These are phyloP conservation scores for Cryptosporidium sp. DNA, from an alignment of 169 alveolate species.

Conservation along the genomic window DNA sequence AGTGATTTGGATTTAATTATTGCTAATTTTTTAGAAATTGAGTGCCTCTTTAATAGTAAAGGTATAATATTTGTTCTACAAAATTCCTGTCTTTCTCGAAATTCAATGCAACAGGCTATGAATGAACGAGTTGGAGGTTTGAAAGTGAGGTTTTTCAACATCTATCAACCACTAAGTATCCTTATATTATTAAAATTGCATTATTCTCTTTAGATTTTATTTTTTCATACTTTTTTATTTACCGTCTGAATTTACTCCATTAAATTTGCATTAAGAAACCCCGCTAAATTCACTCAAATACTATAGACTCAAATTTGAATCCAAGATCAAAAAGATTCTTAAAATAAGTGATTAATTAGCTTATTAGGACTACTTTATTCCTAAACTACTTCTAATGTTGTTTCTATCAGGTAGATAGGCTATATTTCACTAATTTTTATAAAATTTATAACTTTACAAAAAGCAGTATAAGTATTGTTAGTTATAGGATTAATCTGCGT, in stretches of 20 bases:
- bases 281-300: constrained; percentile 1
- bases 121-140: constrained; percentile 34
- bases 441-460: background rate
- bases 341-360: constrained; percentile 3
- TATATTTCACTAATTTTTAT: background rate
- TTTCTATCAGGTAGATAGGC: background rate
- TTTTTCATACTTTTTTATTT: background rate
- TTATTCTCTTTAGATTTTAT: background rate
- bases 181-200: background rate
- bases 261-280: background rate
- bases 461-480: background rate
- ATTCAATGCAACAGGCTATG: constrained; percentile 66
- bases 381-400: background rate
- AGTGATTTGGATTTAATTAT: background rate
- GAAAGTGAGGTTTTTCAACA: constrained; percentile 31
- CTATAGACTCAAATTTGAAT: background rate
- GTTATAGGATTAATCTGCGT: background rate
- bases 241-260: background rate
- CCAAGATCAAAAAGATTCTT: background rate
- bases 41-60: background rate
- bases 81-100: constrained; percentile 60
- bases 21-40: background rate
- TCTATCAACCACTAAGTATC: background rate
- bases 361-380: constrained; percentile 4
- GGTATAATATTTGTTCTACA: constrained; percentile 40